Base-by-base conservation (phyloP, 140 eudicot genomes). In the Bidens hawaiensis region DNA sequence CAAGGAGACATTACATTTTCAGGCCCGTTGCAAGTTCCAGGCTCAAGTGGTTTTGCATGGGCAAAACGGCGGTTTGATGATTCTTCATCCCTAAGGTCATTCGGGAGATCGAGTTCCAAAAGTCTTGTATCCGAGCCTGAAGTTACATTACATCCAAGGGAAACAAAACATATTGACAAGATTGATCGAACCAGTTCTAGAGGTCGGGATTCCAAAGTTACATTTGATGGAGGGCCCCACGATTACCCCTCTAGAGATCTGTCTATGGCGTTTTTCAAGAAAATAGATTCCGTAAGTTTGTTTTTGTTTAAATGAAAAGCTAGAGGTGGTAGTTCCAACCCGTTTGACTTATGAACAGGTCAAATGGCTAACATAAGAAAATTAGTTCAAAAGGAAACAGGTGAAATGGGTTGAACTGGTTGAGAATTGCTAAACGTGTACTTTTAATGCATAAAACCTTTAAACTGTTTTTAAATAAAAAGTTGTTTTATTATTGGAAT, bases 11-110 rank as follows among this genome's bases (percentile, higher is more conserved):
- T 82, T 49, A 76, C 82, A 5, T 85, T 65, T 73, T 77, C 93
- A 1, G 93, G 96, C 6, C 99, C 96, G 4, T 46, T 85, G 46
- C 89, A 88, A 81, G 93, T 93, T 48, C 67, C 96, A 34, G 87
- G 95, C 10, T 93, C 99, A 52, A 88, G 96, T 73, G 99, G 96
- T 13, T 93, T 93, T 68, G 99, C 95, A 18, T 93, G 99, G 99
- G 96, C 95, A 13, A 82, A 76, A 64, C 79, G 81, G 65, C 84
- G 89, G 69, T 52, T 76, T 3, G 88, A 82, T 54, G 93, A 84
- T 76, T 74, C 83, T 58, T 74, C 66, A 19, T 78, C 79, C 12
- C 49, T 75, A 14, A 82, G 93, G 49, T 87, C 98, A 65, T 70
- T 76, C 6, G 79, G 95, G 49, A 78, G 89, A 69, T 87, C 96